Conservation (phyloP, 169 alveolate genomes). For the Perkinsus olseni region DNA sequence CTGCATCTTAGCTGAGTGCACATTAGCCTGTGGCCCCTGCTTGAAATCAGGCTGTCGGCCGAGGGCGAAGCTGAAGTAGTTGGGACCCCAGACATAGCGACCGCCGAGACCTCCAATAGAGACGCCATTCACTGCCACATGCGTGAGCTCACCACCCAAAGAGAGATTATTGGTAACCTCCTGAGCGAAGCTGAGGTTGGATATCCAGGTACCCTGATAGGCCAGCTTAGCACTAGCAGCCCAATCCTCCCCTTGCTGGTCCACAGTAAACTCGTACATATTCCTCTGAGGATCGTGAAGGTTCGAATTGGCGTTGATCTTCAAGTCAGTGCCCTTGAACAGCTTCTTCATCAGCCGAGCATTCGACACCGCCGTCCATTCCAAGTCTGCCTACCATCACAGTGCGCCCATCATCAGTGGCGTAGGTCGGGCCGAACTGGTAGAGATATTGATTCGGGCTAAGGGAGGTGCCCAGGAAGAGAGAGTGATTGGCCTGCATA, state of each 20-base stretch:
- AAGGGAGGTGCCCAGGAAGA: conserved; percentile 65
- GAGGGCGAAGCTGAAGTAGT: conserved; percentile 34
- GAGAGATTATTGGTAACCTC: conserved; percentile 59
- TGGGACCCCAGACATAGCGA: conserved; percentile 60
- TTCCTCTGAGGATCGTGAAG: conserved; percentile 61
- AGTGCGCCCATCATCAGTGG: conserved; percentile 58
- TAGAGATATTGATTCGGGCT: conserved; percentile 66
- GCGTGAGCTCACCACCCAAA: conserved; percentile 77
- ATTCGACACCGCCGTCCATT: conserved; percentile 64
- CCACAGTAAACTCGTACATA: conserved; percentile 69
- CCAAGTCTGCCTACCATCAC: conserved; percentile 62
- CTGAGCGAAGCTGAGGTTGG: conserved; percentile 36
- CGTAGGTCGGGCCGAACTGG: conserved; percentile 75
- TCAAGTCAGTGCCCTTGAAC: conserved; percentile 50
- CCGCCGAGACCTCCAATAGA: conserved; percentile 74
- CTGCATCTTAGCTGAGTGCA: conserved; percentile 53
- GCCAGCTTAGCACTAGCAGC: conserved; percentile 66
- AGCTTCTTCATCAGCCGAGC: conserved; percentile 48
- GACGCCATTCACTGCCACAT: conserved; percentile 69
- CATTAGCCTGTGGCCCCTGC: neutral
- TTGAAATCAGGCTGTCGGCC: conserved; percentile 74
- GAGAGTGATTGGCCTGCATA: conserved; percentile 68
- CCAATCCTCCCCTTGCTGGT: conserved; percentile 57
- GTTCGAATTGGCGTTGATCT: conserved; percentile 59
- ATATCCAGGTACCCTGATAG: conserved; percentile 58